Evolutionary conservation across 805 yeast genomes (phyloP), one percentile per base, ranked within the genome.

Genomic region (Blastobotrys parvus): DNA sequence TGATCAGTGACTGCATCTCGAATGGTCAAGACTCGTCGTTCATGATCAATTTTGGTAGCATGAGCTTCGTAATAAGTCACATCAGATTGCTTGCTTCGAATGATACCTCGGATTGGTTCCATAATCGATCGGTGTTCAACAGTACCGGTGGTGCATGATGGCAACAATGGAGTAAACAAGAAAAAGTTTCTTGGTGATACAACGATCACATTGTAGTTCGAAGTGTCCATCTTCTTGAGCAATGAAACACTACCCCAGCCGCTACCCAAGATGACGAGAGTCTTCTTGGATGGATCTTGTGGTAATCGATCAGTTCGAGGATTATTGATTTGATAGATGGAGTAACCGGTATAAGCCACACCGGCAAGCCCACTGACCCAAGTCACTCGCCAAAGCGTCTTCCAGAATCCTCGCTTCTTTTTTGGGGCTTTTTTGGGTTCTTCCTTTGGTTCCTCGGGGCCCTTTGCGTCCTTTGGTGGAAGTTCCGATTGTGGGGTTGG

Each of bases 241-340:
- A 88, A 68, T 4, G 95, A 80, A 42, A 89, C 81, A 10, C 94
- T 77, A 47, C 95, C 97, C 97, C 97, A 89, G 43, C 97, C 97
- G 18, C 95, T 59, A 77, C 76, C 64, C 74, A 67, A 62, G 25
- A 67, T 80, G 42, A 90, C 92, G 56, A 80, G 66, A n/a, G 82
- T 78, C 64, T 81, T 80, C 71, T 77, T 80, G 58, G 71, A 65
- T 45, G 75, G 75, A 45, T 83, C 86, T 15, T 64, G 62, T 17
- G 64, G 62, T 42, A 59, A 56, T 47, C 68, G 68, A 36, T 56
- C 59, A 21, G 48, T 57, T 11, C 54, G 56, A n/a, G 71, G 68
- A 42, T 59, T 57, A 35, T 66, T 53, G 18, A 55, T 56, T 11
- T 53, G 54, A 53, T 63, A 65, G 48, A 68, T 51, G 22, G 74